A percentile compares a stretch with the other conserved stretches of the same genome.
Evolutionary conservation across 2,329 filamentous ascomycete species (phyloP).

Genomic region (Sporothrix luriei): DNA sequence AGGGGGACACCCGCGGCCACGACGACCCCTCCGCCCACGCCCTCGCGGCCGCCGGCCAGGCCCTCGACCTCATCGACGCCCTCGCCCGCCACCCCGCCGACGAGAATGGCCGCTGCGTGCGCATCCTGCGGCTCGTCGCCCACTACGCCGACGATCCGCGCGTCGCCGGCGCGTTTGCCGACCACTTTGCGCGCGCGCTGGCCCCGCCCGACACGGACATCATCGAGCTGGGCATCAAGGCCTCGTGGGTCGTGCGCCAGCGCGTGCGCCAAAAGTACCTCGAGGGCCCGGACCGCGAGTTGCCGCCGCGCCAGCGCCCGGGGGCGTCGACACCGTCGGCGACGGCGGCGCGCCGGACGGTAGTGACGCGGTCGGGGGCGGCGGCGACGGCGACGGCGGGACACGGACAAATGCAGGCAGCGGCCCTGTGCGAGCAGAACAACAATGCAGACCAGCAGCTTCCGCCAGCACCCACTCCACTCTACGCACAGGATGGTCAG

Average conservation of each 20-base stretch:
- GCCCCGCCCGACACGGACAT: slow-evolving; percentile 11
- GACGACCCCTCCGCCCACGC: background rate
- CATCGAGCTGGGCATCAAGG: slow-evolving; percentile 26
- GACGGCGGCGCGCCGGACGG: background rate
- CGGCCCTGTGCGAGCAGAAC: too few species aligned
- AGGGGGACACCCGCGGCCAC: background rate
- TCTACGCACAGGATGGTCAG: too few species aligned
- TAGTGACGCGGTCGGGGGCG: background rate
- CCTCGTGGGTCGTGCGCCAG: slow-evolving; percentile 20
- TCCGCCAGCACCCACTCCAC: too few species aligned
- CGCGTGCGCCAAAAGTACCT: slow-evolving; percentile 17
- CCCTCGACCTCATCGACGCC: background rate
- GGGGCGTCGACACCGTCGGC: background rate
- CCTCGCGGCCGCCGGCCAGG: background rate
- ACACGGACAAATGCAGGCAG: too few species aligned
- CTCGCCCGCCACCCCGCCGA: background rate
- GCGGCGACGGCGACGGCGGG: background rate
- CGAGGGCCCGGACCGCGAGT: slow-evolving; percentile 1
- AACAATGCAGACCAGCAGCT: too few species aligned
- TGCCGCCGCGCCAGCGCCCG: background rate
- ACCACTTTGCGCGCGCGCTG: slow-evolving; percentile 10
- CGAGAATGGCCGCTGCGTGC: slow-evolving; percentile 5
- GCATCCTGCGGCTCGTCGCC: background rate
- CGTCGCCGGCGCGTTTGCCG: background rate
- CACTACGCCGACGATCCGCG: background rate